phyloP scores from a whole-genome alignment of 202 grass and related monocot genomes.

The Schoenoplectus triqueter region DNA sequence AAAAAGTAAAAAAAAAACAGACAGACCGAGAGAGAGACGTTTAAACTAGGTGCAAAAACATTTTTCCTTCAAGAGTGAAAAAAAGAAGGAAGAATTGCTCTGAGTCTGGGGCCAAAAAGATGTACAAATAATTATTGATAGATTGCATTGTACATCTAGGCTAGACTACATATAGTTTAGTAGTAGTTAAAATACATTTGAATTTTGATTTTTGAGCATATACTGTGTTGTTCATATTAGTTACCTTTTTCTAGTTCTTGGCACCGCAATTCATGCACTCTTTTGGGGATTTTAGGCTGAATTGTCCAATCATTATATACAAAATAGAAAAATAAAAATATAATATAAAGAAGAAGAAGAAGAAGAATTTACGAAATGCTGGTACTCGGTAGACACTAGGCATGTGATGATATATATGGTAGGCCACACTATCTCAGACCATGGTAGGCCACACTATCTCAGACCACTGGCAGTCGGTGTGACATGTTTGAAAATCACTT shows the following conservation, averaged over 20 bases:
- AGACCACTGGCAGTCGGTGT: too few relatives aligned
- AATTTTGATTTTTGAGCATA: neutral
- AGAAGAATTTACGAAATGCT: neutral
- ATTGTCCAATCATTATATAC: neutral
- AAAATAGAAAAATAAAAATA: neutral
- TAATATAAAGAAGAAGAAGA: neutral
- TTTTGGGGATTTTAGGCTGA: neutral
- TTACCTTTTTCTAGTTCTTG: neutral
- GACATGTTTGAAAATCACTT: constrained; percentile 24
- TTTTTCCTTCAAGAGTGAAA: neutral
- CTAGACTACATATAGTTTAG: neutral
- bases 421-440: too few relatives aligned
- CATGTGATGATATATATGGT: neutral
- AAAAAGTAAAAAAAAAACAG: neutral
- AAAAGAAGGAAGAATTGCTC: neutral
- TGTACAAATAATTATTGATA: neutral
- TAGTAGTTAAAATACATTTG: neutral
- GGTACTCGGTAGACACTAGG: neutral
- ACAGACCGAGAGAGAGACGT: too few relatives aligned
- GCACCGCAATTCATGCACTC: constrained; percentile 12
- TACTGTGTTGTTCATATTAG: neutral
- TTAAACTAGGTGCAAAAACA: too few relatives aligned
- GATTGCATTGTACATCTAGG: constrained; percentile 10
- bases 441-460: too few relatives aligned
- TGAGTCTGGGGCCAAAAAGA: neutral